phyloP scores from a whole-genome alignment of 2,329 filamentous ascomycete genomes.

The Ophiocordyceps unilateralis region DNA sequence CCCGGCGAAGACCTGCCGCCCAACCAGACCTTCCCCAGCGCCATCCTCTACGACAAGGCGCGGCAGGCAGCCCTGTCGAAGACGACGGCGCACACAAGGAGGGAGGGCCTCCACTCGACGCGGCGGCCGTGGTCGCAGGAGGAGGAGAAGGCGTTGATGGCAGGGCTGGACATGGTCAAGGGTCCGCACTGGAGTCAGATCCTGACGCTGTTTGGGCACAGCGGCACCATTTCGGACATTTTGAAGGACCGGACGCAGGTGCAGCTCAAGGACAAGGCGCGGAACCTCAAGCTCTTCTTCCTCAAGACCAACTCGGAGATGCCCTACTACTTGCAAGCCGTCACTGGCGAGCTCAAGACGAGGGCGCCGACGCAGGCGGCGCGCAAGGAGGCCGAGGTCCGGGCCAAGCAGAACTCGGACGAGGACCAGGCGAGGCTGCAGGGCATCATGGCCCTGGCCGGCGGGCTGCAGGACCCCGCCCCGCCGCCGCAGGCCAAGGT shows the following conservation, averaged over 20 bases:
- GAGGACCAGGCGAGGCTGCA: slow-evolving; percentile 43
- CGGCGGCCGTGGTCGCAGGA: slow-evolving; percentile 75
- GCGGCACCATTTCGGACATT: slow-evolving; percentile 65
- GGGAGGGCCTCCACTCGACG: slow-evolving; percentile 41
- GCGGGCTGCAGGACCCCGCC: slow-evolving; percentile 28
- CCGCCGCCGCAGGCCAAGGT: slow-evolving; percentile 8
- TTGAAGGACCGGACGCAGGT: slow-evolving; percentile 82
- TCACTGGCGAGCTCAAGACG: slow-evolving; percentile 81
- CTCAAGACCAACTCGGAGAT: slow-evolving; percentile 84
- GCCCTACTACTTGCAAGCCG: slow-evolving; percentile 70
- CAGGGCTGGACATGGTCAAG: slow-evolving; percentile 73
- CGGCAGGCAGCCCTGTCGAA: slow-evolving; percentile 41
- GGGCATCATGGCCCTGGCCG: slow-evolving; percentile 38
- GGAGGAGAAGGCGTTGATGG: slow-evolving; percentile 81
- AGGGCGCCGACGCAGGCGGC: slow-evolving; percentile 60
- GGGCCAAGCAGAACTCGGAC: slow-evolving; percentile 37
- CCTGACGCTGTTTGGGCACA: slow-evolving; percentile 62
- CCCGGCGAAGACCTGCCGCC: slow-evolving; percentile 29
- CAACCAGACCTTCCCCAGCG: slow-evolving; percentile 36
- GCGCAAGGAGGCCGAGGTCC: slow-evolving; percentile 49
- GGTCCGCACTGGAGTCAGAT: slow-evolving; percentile 92
- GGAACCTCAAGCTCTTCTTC: slow-evolving; percentile 82
- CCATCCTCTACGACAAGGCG: slow-evolving; percentile 39
- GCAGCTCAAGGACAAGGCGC: slow-evolving; percentile 80
- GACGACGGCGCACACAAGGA: slow-evolving; percentile 33